These are phyloP conservation scores for Chamaenerion angustifolium DNA, from an alignment of 345 rosid species.

Conservation along the genomic window DNA sequence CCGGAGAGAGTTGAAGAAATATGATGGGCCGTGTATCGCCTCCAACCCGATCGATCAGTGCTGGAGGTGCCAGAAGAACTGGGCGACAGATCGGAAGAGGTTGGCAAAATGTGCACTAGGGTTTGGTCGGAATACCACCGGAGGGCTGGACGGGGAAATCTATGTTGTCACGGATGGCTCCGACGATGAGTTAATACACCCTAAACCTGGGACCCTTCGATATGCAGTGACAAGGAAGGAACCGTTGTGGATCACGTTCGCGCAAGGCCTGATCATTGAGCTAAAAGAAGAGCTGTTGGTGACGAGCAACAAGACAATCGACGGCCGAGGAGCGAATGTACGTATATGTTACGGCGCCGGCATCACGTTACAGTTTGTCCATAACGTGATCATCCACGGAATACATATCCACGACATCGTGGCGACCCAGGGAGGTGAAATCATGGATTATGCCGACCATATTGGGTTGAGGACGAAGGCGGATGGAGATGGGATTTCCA, in stretches of 20 bases:
- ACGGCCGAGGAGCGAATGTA: conserved; percentile 47
- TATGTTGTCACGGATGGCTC: too few species aligned
- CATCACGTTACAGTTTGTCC: conserved; percentile 39
- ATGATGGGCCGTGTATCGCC: too few species aligned
- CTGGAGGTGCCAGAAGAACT: too few species aligned
- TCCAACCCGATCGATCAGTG: too few species aligned
- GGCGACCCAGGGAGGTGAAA: conserved; percentile 29
- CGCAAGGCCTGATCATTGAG: conserved; percentile 31
- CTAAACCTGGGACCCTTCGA: conserved; percentile 14
- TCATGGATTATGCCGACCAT: conserved; percentile 56
- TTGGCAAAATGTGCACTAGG: too few species aligned
- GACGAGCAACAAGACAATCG: conserved; percentile 46
- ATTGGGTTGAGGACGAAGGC: conserved; percentile 39
- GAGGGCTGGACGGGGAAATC: too few species aligned
- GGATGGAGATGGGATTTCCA: conserved; percentile 72
- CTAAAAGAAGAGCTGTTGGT: conserved; percentile 46
- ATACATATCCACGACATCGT: conserved; percentile 52
- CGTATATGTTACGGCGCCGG: conserved; percentile 54
- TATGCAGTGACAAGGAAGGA: conserved; percentile 19
- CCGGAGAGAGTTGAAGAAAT: too few species aligned
- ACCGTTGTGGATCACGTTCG: conserved; percentile 40
- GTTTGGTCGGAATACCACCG: too few species aligned
- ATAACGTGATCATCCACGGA: conserved; percentile 56
- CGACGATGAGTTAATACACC: neutral
- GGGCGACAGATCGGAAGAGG: too few species aligned